phyloP scores from a whole-genome alignment of 495 filamentous ascomycete genomes.

The Annulohypoxylon stygium region DNA sequence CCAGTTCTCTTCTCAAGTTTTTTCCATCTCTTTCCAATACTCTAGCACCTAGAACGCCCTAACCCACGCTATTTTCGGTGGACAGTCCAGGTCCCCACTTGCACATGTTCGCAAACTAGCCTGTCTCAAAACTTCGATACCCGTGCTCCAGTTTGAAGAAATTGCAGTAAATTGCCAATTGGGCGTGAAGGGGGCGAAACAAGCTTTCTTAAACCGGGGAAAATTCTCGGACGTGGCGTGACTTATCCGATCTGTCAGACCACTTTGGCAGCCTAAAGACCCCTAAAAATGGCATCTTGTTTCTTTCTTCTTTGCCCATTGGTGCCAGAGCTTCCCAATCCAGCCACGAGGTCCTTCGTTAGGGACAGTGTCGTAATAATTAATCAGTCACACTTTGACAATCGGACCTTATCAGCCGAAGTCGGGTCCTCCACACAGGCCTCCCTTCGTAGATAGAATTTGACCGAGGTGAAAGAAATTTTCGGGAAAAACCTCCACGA shows the following conservation, averaged over 20 bases:
- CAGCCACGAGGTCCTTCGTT: slow-evolving; percentile 31
- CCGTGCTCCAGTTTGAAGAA: slow-evolving; percentile 32
- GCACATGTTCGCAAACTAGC: slow-evolving; percentile 38
- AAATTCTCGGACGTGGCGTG: slow-evolving; percentile 41
- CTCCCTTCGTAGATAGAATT: slow-evolving; percentile 39
- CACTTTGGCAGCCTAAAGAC: slow-evolving; percentile 49
- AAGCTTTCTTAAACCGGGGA: slow-evolving; percentile 48
- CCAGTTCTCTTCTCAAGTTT: slow-evolving; percentile 4
- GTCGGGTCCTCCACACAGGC: slow-evolving; percentile 28
- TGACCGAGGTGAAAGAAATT: slow-evolving; percentile 46
- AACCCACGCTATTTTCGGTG: slow-evolving; percentile 37
- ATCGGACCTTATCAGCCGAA: slow-evolving; percentile 43
- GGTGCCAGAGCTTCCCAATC: slow-evolving; percentile 47
- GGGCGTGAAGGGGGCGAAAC: slow-evolving; percentile 31
- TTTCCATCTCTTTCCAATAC: slow-evolving; percentile 2
- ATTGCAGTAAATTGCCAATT: slow-evolving; percentile 44
- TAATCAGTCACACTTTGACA: slow-evolving; percentile 32
- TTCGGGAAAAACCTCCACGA: slow-evolving; percentile 49
- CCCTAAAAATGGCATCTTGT: slow-evolving; percentile 46
- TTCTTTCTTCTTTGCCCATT: slow-evolving; percentile 40
- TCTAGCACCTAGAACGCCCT: slow-evolving; percentile 14
- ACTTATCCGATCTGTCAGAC: slow-evolving; percentile 45
- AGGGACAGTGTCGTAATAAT: slow-evolving; percentile 44
- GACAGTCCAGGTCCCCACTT: slow-evolving; percentile 36
- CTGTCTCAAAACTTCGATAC: slow-evolving; percentile 38